Conservation (phyloP, 1,139 yeast genomes). For the Saccharomyces uvarum region DNA sequence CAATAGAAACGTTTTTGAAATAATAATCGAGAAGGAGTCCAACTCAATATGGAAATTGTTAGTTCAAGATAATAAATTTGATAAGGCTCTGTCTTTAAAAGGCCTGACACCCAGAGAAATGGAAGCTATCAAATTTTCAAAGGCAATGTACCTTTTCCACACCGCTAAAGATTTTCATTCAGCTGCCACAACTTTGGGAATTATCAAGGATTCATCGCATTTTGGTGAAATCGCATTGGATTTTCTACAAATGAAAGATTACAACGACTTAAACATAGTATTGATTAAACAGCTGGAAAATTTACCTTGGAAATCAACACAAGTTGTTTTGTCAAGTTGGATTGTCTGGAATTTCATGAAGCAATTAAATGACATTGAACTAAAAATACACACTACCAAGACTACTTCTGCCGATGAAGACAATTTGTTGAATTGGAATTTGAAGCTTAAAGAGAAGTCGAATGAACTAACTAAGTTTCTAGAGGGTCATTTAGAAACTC, state of each 20-base stretch:
- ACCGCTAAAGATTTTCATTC: background rate
- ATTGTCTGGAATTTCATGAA: slow-evolving; percentile 61
- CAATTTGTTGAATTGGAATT: slow-evolving; percentile 17
- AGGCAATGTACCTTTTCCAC: slow-evolving; percentile 50
- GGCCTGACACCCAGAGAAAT: slow-evolving; percentile 37
- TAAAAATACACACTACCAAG: slow-evolving; percentile 22
- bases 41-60: slow-evolving; percentile 71
- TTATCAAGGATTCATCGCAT: background rate
- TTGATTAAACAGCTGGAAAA: slow-evolving; percentile 45
- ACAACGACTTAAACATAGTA: slow-evolving; percentile 45
- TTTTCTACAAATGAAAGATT: slow-evolving; percentile 40
- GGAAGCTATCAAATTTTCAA: slow-evolving; percentile 52
- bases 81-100: slow-evolving; percentile 53
- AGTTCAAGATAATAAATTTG: slow-evolving; percentile 53
- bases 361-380: slow-evolving; percentile 42
- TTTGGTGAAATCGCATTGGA: slow-evolving; percentile 62
- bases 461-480: slow-evolving; percentile 48
- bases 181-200: slow-evolving; percentile 61
- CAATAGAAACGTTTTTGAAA: slow-evolving; percentile 48
- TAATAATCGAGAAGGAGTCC: slow-evolving; percentile 62
- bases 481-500: slow-evolving; percentile 37
- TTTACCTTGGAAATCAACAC: slow-evolving; percentile 42
- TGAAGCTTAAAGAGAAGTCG: slow-evolving; percentile 23
- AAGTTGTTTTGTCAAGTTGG: slow-evolving; percentile 71
- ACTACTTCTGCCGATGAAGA: slow-evolving; percentile 15